phyloP scores from a whole-genome alignment of 768 basidiomycete genomes.

The Porpolomopsis calyptriformis region DNA sequence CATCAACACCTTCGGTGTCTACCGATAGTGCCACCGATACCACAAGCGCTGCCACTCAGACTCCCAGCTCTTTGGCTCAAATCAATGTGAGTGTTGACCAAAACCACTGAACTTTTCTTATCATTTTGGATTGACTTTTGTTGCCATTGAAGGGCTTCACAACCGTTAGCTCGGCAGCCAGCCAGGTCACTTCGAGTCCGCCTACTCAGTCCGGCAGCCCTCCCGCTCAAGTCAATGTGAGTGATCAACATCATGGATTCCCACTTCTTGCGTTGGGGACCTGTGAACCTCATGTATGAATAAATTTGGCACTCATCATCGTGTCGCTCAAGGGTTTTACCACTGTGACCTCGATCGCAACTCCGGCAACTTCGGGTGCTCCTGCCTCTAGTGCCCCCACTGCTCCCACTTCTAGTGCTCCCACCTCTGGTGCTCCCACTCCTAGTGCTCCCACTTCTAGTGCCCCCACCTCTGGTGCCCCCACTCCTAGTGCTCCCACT shows the following conservation, averaged over 20 bases:
- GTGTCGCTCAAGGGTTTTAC: conserved; percentile 1
- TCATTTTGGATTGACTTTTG: not conserved
- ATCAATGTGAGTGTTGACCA: not conserved
- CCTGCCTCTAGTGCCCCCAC: not conserved
- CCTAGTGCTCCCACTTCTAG: not conserved
- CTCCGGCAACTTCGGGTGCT: conserved; percentile 5
- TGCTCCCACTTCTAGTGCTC: not conserved
- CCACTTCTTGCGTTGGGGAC: too few species aligned
- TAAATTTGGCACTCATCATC: too few species aligned
- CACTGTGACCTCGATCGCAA: conserved; percentile 7
- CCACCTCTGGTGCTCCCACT: not conserved
- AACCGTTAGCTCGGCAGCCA: not conserved
- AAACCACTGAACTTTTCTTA: too few species aligned
- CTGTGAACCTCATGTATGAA: too few species aligned
- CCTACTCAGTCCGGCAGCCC: conserved; percentile 2
- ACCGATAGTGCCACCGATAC: conserved; percentile 10
- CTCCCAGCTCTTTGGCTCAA: conserved; percentile 2
- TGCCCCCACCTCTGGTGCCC: not conserved
- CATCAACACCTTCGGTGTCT: not conserved
- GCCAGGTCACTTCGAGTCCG: conserved; percentile 8
- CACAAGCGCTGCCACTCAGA: conserved; percentile 11
- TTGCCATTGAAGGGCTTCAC: not conserved
- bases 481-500: not conserved
- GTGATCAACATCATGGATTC: too few species aligned
- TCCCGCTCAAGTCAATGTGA: conserved; percentile 2